These are phyloP conservation scores for Filobasidium wieringae DNA, from an alignment of 768 basidiomycete species.

Conservation along the genomic window DNA sequence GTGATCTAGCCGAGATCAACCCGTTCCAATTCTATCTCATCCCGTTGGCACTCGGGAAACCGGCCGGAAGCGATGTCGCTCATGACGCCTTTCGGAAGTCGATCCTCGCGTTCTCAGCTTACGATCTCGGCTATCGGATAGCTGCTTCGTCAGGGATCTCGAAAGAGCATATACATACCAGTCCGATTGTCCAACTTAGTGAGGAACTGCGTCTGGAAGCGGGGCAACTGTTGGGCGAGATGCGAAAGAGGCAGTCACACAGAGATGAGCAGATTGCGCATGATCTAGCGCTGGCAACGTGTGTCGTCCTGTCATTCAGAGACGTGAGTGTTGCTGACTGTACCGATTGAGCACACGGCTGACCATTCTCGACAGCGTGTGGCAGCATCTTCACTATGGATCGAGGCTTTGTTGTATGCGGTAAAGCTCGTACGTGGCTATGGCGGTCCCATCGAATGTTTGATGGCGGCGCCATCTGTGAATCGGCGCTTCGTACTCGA, in stretches of 20 bases:
- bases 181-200: conserved; percentile 12
- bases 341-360: neutral
- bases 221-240: neutral
- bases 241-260: conserved; percentile 1
- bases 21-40: conserved; percentile 17
- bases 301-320: conserved; percentile 12
- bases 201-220: conserved; percentile 9
- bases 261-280: neutral
- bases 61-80: conserved; percentile 44
- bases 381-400: conserved; percentile 14
- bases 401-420: conserved; percentile 12
- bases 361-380: conserved; percentile 11
- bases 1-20: conserved; percentile 4
- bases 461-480: neutral
- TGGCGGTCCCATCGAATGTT: conserved; percentile 16
- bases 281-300: conserved; percentile 16
- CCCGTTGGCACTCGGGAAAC: conserved; percentile 15
- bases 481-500: conserved; percentile 22
- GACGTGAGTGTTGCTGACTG: conserved; percentile 16
- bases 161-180: conserved; percentile 5
- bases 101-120: conserved; percentile 16
- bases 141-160: neutral
- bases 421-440: neutral
- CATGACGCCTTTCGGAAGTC: conserved; percentile 20
- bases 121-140: conserved; percentile 20